Conservation (phyloP, 139 green algal genomes). For the Chlamydomonas asymmetrica region DNA sequence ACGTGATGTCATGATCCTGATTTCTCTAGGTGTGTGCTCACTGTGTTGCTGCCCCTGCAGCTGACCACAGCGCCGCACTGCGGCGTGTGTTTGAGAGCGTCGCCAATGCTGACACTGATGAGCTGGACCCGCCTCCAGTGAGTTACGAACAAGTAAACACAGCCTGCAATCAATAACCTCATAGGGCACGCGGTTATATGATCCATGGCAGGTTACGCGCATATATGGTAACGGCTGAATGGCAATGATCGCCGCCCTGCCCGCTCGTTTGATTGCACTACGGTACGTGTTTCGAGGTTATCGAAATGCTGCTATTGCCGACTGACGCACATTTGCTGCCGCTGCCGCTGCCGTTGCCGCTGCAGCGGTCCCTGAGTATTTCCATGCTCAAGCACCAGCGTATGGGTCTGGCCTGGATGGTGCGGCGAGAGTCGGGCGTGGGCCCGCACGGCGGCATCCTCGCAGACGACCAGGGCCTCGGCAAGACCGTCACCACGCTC, state of each 20-base stretch:
- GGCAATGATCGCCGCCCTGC: too few species aligned
- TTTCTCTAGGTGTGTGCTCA: too few species aligned
- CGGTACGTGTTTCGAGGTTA: not conserved
- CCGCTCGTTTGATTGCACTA: not conserved
- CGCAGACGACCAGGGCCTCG: slow-evolving; percentile 82
- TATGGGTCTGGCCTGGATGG: slow-evolving; percentile 78
- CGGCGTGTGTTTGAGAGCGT: slow-evolving; percentile 36
- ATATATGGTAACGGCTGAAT: too few species aligned
- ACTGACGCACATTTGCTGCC: too few species aligned
- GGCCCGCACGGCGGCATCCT: slow-evolving; percentile 70
- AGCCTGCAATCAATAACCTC: too few species aligned
- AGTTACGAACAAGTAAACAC: too few species aligned
- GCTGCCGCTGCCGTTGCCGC: too few species aligned
- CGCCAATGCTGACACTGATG: slow-evolving; percentile 15
- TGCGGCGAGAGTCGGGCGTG: slow-evolving; percentile 46
- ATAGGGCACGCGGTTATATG: too few species aligned
- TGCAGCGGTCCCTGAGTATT: slow-evolving; percentile 31
- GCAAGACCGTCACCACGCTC: slow-evolving; percentile 84
- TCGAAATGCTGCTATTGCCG: too few species aligned
- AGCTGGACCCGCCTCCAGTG: slow-evolving; percentile 43
- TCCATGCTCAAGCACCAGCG: slow-evolving; percentile 70
- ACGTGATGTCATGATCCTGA: too few species aligned
- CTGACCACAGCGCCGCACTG: slow-evolving; percentile 36
- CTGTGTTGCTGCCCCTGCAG: too few species aligned
- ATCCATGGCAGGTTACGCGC: too few species aligned